Conservation (phyloP, 371 early-diverging fungal species). For the Mortierella polycephala region DNA sequence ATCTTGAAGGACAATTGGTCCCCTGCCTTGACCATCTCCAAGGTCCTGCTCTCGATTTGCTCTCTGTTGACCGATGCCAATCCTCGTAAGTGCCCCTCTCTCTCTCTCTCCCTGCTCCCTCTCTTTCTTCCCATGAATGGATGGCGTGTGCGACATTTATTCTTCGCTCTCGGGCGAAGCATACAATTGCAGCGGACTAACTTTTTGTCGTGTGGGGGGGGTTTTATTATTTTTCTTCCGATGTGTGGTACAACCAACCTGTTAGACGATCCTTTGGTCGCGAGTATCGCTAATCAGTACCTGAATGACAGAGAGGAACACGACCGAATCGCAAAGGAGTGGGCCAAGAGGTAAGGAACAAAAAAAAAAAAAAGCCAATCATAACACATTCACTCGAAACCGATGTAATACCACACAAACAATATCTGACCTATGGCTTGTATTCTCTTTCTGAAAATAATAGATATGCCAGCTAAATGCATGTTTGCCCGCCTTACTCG, state of each 20-base stretch:
- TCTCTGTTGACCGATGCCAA: conserved; percentile 95
- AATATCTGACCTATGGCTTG: too few species aligned
- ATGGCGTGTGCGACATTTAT: not conserved
- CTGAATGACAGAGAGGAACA: conserved; percentile 88
- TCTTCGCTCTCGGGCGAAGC: too few species aligned
- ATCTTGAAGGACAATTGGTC: conserved; percentile 96
- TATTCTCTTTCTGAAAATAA: too few species aligned
- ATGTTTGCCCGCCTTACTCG: too few species aligned
- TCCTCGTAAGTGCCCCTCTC: conserved; percentile 66
- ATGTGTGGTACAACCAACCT: not conserved
- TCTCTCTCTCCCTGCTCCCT: not conserved
- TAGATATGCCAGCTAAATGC: too few species aligned
- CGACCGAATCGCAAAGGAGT: conserved; percentile 92
- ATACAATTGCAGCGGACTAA: too few species aligned
- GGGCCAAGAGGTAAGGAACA: conserved; percentile 81
- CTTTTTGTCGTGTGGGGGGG: too few species aligned
- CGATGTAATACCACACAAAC: too few species aligned
- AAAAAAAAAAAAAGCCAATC: too few species aligned
- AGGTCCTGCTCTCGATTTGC: conserved; percentile 90
- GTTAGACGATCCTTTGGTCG: conserved; percentile 92
- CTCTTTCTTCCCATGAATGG: not conserved
- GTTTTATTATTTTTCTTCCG: too few species aligned
- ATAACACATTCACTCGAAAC: too few species aligned
- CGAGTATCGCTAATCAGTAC: conserved; percentile 93
- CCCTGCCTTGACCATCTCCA: conserved; percentile 93